A percentile compares a stretch with the other conserved stretches of the same genome.
These are phyloP conservation scores for Hydrangea macrophylla DNA, from an alignment of 148 eudicot species.

Conservation along the genomic window DNA sequence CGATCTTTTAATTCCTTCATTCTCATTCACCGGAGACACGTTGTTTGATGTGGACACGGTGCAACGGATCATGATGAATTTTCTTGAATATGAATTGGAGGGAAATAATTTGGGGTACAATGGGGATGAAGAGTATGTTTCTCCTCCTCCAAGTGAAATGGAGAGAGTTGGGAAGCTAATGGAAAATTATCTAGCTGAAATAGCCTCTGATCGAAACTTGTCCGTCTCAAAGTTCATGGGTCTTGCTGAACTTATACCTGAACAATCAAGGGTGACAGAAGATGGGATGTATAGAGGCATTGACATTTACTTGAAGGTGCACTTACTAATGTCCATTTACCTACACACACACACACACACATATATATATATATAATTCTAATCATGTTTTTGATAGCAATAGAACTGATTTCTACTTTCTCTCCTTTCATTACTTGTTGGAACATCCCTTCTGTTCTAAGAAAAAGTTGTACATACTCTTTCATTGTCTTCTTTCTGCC, in stretches of 20 bases:
- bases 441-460: no score
- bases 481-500: no score
- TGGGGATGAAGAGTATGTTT: conserved; percentile 31
- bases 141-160: conserved; percentile 39
- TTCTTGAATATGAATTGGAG: conserved; percentile 52
- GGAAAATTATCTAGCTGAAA: conserved; percentile 77
- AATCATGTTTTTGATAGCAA: no score
- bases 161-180: conserved; percentile 78
- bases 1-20: conserved; percentile 85
- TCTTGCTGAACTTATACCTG: conserved; percentile 78
- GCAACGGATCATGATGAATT: conserved; percentile 62
- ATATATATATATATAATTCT: neutral
- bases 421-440: no score
- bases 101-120: conserved; percentile 30
- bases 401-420: no score
- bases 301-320: conserved; percentile 87
- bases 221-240: conserved; percentile 57
- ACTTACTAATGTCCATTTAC: conserved; percentile 7
- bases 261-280: conserved; percentile 64
- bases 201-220: conserved; percentile 75
- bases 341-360: neutral
- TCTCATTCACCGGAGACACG: conserved; percentile 68
- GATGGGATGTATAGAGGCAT: conserved; percentile 91
- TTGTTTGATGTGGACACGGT: conserved; percentile 85
- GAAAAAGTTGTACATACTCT: no score